These are phyloP conservation scores for Rhodomyrtus tomentosa DNA, from an alignment of 345 rosid species.

Conservation along the genomic window DNA sequence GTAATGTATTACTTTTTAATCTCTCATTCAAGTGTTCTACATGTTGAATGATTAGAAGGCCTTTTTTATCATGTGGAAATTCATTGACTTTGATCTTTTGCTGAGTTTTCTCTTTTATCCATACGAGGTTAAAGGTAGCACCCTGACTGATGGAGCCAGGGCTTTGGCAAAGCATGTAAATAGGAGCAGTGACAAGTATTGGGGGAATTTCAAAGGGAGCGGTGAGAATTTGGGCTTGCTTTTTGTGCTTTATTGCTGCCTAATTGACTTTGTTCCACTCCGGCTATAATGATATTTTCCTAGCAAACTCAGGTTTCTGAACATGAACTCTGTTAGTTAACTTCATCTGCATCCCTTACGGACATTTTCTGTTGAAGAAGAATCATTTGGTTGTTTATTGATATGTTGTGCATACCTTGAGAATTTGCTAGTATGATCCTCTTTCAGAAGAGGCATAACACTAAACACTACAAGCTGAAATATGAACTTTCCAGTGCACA, in stretches of 20 bases:
- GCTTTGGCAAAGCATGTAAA: conserved; percentile 66
- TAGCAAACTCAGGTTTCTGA: not conserved
- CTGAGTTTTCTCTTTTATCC: not conserved
- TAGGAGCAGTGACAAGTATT: conserved; percentile 41
- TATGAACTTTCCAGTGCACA: not conserved
- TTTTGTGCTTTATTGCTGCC: not conserved
- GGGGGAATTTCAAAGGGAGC: conserved; percentile 54
- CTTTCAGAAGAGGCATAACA: not conserved
- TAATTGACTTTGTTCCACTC: not conserved
- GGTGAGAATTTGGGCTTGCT: conserved; percentile 28
- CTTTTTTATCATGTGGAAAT: not conserved
- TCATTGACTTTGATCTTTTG: not conserved
- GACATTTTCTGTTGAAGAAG: not conserved
- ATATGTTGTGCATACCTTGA: not conserved
- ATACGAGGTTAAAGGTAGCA: conserved; percentile 47
- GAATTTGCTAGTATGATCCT: not conserved
- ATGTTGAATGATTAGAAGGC: not conserved
- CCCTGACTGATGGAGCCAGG: conserved; percentile 67
- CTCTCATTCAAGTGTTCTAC: not conserved
- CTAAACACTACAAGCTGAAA: not conserved
- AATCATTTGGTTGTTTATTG: not conserved
- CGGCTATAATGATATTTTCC: not conserved
- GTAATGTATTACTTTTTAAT: not conserved
- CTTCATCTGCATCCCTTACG: not conserved
- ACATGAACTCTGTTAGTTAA: not conserved